A percentile compares a stretch with the other conserved stretches of the same genome.
Conservation (phyloP, 257 asterid genomes). For the Leonotis leonurus region DNA sequence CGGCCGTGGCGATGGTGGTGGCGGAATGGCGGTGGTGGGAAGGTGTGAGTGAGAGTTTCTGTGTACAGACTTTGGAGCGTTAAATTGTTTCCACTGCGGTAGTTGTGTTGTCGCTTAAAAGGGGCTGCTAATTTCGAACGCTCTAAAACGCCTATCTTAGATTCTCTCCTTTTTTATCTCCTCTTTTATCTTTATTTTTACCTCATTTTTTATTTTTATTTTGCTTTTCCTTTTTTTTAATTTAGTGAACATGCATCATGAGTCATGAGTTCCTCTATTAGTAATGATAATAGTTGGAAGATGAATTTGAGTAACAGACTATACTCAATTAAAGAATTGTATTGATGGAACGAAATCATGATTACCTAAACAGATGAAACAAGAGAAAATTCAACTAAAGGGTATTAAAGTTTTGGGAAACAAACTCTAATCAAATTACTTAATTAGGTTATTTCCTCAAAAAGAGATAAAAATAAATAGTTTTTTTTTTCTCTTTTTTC, state of each 20-base stretch:
- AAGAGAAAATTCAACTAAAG: no score
- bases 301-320: no score
- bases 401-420: neutral
- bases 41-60: no score
- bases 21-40: no score
- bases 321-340: no score
- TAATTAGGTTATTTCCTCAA: neutral
- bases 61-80: conserved; percentile 15
- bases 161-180: neutral
- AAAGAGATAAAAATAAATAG: neutral
- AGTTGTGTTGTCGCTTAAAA: conserved; percentile 39
- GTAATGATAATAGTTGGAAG: no score
- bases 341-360: neutral
- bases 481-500: neutral
- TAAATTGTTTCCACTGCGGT: conserved; percentile 26
- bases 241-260: no score
- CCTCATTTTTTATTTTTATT: neutral
- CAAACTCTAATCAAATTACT: neutral
- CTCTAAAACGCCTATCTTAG: conserved; percentile 12
- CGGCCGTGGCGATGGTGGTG: conserved; percentile 1
- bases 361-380: neutral
- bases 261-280: no score
- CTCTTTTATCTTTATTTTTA: no score
- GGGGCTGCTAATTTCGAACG: conserved; percentile 33
- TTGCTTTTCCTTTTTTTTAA: no score